Evolutionary conservation across 352 stramenopile genomes (phyloP).

Genomic region (Phytopythium sindhum): DNA sequence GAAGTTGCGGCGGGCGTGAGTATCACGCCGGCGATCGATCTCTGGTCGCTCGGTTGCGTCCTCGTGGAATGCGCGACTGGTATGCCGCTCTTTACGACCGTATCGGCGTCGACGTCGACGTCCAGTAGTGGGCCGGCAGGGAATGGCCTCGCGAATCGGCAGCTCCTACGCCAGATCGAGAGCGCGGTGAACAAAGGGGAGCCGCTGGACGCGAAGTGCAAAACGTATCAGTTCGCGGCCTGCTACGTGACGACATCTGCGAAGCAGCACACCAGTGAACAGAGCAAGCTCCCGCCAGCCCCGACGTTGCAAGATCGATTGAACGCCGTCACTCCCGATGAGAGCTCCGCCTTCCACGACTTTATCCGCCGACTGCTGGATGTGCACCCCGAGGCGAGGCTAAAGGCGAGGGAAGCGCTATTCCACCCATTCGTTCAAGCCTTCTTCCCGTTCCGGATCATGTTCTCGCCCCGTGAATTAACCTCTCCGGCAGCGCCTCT

Average conservation of each 20-base stretch:
- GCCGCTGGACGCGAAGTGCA: slow-evolving; percentile 17
- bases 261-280: slow-evolving; percentile 1
- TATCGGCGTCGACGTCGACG: background rate
- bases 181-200: slow-evolving; percentile 25
- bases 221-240: slow-evolving; percentile 25
- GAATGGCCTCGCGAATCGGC: slow-evolving; percentile 20
- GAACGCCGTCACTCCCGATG: slow-evolving; percentile 21
- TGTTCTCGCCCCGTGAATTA: slow-evolving; percentile 29
- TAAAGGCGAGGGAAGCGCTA: slow-evolving; percentile 47
- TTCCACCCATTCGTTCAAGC: slow-evolving; percentile 69
- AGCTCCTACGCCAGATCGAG: slow-evolving; percentile 50
- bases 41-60: slow-evolving; percentile 79
- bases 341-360: slow-evolving; percentile 34
- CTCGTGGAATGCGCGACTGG: slow-evolving; percentile 60
- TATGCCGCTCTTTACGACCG: slow-evolving; percentile 46
- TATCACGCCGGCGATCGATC: slow-evolving; percentile 61
- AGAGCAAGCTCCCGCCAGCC: background rate
- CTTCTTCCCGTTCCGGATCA: slow-evolving; percentile 61
- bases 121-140: background rate
- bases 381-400: slow-evolving; percentile 35
- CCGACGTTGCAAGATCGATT: slow-evolving; percentile 23
- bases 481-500: background rate
- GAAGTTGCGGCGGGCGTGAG: slow-evolving; percentile 62
- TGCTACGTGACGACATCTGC: slow-evolving; percentile 11
- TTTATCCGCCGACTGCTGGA: slow-evolving; percentile 56